phyloP scores from a whole-genome alignment of 108 stramenopile genomes.

The Ochromonas danica region DNA sequence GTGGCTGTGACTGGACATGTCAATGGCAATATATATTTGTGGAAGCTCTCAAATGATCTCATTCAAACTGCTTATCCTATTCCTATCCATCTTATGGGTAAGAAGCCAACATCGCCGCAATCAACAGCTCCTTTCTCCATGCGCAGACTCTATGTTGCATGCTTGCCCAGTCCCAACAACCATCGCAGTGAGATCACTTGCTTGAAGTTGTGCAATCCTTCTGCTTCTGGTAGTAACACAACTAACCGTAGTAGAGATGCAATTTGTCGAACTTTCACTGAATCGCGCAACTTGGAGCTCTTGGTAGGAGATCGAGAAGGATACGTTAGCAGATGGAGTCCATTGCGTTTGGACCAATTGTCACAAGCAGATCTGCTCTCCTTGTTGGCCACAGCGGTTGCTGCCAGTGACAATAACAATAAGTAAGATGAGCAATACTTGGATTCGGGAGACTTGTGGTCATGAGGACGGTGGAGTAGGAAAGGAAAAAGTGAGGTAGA shows the following conservation, averaged over 20 bases:
- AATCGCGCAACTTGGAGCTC: conserved; percentile 39
- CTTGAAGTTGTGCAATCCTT: not conserved
- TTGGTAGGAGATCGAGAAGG: conserved; percentile 80
- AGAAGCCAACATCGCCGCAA: not conserved
- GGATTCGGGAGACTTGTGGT: too few species aligned
- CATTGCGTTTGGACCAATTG: conserved; percentile 72
- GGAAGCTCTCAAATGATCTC: conserved; percentile 47
- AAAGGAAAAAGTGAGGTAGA: too few species aligned
- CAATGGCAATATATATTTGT: conserved; percentile 84
- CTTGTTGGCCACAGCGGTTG: too few species aligned
- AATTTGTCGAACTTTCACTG: not conserved
- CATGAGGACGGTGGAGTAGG: too few species aligned
- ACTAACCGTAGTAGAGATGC: not conserved
- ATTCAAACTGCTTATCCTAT: not conserved
- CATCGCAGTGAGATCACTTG: not conserved
- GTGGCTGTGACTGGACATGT: conserved; percentile 86
- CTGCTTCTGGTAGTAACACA: too few species aligned
- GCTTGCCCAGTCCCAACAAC: not conserved
- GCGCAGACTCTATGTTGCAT: not conserved
- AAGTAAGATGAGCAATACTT: too few species aligned
- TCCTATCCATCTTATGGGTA: not conserved
- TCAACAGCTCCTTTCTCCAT: not conserved
- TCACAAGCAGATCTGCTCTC: conserved; percentile 51
- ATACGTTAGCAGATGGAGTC: conserved; percentile 70
- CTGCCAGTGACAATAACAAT: too few species aligned